Evolutionary conservation across 768 basidiomycete genomes (phyloP).

Genomic region (Chalciporus piperatus): DNA sequence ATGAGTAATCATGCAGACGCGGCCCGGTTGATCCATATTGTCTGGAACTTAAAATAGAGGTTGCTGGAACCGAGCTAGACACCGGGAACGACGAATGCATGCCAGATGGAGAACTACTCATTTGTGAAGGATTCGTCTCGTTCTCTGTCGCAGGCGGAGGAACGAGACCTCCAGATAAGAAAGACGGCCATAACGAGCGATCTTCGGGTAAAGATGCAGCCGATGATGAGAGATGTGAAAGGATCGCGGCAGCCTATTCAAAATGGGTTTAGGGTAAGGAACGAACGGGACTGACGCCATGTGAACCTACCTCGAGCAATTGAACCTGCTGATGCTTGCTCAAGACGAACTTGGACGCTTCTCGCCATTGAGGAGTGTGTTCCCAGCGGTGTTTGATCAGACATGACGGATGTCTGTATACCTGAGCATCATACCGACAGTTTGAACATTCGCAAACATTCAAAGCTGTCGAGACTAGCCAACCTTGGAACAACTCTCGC

Average conservation of each 20-base stretch:
- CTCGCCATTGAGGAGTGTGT: slow-evolving; percentile 94
- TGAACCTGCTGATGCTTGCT: slow-evolving; percentile 98
- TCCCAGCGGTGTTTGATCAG: slow-evolving; percentile 99
- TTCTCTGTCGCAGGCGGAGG: slow-evolving; percentile 43
- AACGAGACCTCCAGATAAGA: slow-evolving; percentile 67
- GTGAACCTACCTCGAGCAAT: slow-evolving; percentile 69
- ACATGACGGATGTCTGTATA: slow-evolving; percentile 91
- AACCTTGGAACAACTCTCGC: slow-evolving; percentile 95
- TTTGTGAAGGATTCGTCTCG: slow-evolving; percentile 16
- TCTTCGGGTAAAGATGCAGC: slow-evolving; percentile 85
- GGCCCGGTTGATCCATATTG: slow-evolving; percentile 45
- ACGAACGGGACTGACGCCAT: no score
- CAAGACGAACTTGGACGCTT: slow-evolving; percentile 84
- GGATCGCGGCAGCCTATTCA: slow-evolving; percentile 84
- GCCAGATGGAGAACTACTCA: slow-evolving; percentile 11
- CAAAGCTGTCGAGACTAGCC: slow-evolving; percentile 4
- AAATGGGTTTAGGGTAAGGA: slow-evolving; percentile 8
- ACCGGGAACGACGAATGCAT: slow-evolving; percentile 26
- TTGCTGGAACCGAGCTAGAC: slow-evolving; percentile 55
- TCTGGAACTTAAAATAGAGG: slow-evolving; percentile 23
- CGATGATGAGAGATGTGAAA: slow-evolving; percentile 77
- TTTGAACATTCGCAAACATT: slow-evolving; percentile 3
- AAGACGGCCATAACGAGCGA: slow-evolving; percentile 88
- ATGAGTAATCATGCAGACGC: slow-evolving; percentile 62
- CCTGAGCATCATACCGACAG: slow-evolving; percentile 37